phyloP scores from a whole-genome alignment of 768 basidiomycete genomes.

The Chalciporus piperatus region DNA sequence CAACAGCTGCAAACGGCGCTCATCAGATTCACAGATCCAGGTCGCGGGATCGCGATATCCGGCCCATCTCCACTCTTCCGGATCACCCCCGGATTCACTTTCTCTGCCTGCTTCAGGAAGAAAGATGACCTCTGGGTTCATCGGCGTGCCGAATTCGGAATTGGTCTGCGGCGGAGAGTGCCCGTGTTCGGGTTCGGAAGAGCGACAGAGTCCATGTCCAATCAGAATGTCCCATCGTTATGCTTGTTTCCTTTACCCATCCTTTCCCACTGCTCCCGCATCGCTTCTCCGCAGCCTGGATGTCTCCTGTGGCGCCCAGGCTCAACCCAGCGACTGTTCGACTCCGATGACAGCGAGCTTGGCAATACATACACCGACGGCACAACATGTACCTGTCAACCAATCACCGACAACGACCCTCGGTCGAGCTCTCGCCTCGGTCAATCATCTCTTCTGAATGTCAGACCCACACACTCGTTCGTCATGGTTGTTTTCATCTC shows the following conservation, averaged over 20 bases:
- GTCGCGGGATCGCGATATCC: constrained; percentile 17
- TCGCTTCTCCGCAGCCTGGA: constrained; percentile 26
- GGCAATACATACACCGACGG: not conserved
- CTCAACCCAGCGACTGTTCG: constrained; percentile 17
- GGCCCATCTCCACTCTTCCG: constrained; percentile 14
- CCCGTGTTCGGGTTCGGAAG: not conserved
- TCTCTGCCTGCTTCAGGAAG: not conserved
- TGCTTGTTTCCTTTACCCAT: not conserved
- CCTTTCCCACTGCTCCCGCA: constrained; percentile 18
- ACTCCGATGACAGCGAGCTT: not conserved
- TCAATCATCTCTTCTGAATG: not conserved
- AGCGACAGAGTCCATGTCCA: constrained; percentile 1
- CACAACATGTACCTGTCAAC: too few species aligned
- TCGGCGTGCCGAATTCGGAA: not conserved
- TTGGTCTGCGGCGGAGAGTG: not conserved
- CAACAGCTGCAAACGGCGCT: constrained; percentile 36
- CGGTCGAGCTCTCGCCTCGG: not conserved
- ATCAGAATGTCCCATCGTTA: constrained; percentile 6
- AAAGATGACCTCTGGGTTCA: constrained; percentile 3
- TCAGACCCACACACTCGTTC: not conserved
- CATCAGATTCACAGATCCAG: constrained; percentile 34
- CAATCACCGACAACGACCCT: too few species aligned
- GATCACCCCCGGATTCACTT: constrained; percentile 29
- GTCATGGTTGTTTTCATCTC: constrained; percentile 5
- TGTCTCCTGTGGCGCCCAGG: not conserved